phyloP scores from a whole-genome alignment of 2,329 filamentous ascomycete species.

The Aspergillus melleus region DNA sequence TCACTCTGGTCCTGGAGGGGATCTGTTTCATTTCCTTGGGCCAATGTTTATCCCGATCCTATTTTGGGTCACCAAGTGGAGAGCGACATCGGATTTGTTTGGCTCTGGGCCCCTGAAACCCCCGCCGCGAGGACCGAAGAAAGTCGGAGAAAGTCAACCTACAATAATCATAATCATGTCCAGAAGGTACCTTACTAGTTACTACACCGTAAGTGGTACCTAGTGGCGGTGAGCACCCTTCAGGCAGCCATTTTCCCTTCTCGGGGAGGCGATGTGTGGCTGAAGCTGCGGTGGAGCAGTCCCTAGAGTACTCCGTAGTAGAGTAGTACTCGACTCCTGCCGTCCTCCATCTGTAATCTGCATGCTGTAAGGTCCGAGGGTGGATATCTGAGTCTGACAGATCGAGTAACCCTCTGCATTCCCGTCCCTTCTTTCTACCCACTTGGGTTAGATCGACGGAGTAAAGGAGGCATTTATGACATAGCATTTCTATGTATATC shows the following conservation, averaged over 20 bases:
- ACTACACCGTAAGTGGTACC: too few species aligned
- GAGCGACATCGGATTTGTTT: conserved; percentile 1
- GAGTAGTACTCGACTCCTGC: not conserved
- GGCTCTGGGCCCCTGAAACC: not conserved
- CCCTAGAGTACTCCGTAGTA: too few species aligned
- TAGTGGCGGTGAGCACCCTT: conserved; percentile 6
- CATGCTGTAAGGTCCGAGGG: not conserved
- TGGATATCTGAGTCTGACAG: not conserved
- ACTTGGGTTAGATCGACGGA: not conserved
- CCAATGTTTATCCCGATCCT: conserved; percentile 2
- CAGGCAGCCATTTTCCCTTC: conserved; percentile 2
- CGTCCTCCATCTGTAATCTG: not conserved
- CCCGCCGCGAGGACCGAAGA: not conserved
- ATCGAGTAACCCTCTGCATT: not conserved
- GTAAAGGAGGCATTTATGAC: not conserved
- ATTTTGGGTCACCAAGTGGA: conserved; percentile 2
- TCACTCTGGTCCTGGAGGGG: not conserved
- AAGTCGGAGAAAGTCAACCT: not conserved
- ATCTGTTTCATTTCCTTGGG: conserved; percentile 7
- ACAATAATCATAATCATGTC: not conserved
- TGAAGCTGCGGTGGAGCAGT: conserved; percentile 3
- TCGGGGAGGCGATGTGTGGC: not conserved
- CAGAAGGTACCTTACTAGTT: too few species aligned
- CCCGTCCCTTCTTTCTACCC: not conserved
- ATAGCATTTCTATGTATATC: not conserved